Evolutionary conservation across 2,329 filamentous ascomycete genomes (phyloP), one percentile per base, ranked within the genome.

Genomic region (Botrytis elliptica): DNA sequence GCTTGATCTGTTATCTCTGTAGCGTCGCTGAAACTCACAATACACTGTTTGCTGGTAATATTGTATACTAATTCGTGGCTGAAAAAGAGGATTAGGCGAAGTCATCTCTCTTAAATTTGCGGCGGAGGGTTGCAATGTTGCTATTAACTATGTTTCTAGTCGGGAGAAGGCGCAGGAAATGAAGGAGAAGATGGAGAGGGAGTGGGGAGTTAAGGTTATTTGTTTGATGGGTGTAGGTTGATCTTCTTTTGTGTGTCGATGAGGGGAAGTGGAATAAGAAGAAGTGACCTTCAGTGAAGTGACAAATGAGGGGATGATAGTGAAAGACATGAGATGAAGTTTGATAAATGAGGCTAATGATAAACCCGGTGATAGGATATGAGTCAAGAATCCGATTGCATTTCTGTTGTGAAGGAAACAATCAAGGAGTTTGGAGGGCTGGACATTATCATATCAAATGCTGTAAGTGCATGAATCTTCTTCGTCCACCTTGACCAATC

Each of bases 381-480:
- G 76, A 88, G 87, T 38, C 81, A 84, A 5, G 84, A 87, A 73
- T 82, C 81, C 14, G 89, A 90, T 65, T 89, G 88, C 75, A 82
- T 84, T 65, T 83, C 83, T 4, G 82, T 85, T 1, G 86, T 92
- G 8, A 82, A 86, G 73, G 83, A 88, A 62, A 86, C 88, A 3
- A 85, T 89, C 74, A 82, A 86, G 70, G 81, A 83, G 36, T 81
- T 92, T 36, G 90, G 89, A 4, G 90, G 90, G 0, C 79, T 93
- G 44, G 90, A 92, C 81, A 84, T 92, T 72, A 84, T 92, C 38
- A 85, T 92, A 75, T 88, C 88, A 18, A 92, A 92, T 81, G 90
- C 90, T 29, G 88, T 89, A 78, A 65, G 85, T 81, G 18, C 2
- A 42, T 18, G n/a, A 16, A 14, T 40, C 69, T 40, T 42, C 69